Evolutionary conservation across 257 asterid genomes (phyloP).

Genomic region (Verbena officinalis): DNA sequence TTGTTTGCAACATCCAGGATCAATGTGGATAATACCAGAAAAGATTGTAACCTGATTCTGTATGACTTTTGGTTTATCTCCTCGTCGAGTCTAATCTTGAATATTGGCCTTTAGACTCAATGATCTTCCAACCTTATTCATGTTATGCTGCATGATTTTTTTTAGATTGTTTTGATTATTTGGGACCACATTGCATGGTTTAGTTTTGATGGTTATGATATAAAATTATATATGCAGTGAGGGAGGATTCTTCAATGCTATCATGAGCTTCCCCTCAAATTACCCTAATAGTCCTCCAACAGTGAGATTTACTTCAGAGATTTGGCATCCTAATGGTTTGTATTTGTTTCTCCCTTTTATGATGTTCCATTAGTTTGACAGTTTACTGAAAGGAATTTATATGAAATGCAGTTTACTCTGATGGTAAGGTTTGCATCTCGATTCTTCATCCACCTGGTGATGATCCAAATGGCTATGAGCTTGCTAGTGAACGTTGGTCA

Average conservation of each 20-base stretch:
- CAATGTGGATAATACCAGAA: not conserved
- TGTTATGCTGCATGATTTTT: conserved; percentile 11
- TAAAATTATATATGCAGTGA: conserved; percentile 66
- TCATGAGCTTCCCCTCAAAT: conserved; percentile 88
- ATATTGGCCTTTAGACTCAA: not conserved
- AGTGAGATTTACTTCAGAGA: conserved; percentile 87
- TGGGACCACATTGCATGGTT: not conserved
- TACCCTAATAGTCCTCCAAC: conserved; percentile 98
- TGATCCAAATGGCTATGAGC: conserved; percentile 98
- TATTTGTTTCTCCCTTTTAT: conserved; percentile 11
- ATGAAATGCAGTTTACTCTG: conserved; percentile 91
- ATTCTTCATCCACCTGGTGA: conserved; percentile 99
- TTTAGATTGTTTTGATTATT: not conserved
- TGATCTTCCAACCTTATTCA: not conserved
- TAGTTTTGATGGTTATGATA: conserved; percentile 24
- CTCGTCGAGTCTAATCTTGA: not conserved
- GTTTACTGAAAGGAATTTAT: too few relatives aligned
- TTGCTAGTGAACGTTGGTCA: conserved; percentile 99
- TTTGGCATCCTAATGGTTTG: conserved; percentile 99
- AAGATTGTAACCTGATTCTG: not conserved
- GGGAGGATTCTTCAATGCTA: conserved; percentile 98
- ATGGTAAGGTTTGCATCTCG: conserved; percentile 97
- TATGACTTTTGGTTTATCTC: conserved; percentile 9
- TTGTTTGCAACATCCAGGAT: not conserved
- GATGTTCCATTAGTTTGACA: conserved; percentile 1